Base-by-base conservation (phyloP, 202 grass and related monocot genomes). In the Thinopyrum obtusiflorum region DNA sequence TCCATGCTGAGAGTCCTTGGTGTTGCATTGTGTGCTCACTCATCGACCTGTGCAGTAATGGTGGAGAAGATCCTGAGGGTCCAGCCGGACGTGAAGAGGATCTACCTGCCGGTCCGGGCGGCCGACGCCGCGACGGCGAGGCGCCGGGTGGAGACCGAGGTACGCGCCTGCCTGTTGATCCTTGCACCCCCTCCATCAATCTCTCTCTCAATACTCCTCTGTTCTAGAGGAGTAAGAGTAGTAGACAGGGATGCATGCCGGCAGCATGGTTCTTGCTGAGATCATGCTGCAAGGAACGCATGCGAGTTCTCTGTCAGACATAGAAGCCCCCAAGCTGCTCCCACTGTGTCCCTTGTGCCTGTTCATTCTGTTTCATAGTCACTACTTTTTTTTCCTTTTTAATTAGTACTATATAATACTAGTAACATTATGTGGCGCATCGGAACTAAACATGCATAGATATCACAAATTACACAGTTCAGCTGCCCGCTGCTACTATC, bases 11-110 rank as follows among this genome's bases (percentile, higher is more conserved):
- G 46, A 46, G 2, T 39, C 9, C 6, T 11, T 63, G 4, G 28
- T 47, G 64, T 7, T 69, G 61, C 80, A n/a, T 68, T 17, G 46
- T 51, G 46, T 73, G 13, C 67, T 83, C 46, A 49, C 23, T 8
- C 81, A 3, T 60, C 35, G 33, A 18, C 13, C 60, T 4, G 4
- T 32, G n/a, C 79, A 95, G 93, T 95, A 20, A 82, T 95, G 5
- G 81, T 95, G 91, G 93, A 95, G 82, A 95, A 95, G 89, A 91
- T 93, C 73, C 84, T 95, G 76, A 80, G 93, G 72, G 88, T 93
- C 61, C 86, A 95, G 81, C 93, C 93, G 64, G 88, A 91, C 32
- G 93, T 95, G 14, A 91, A 78, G 93, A 91, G 74, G 84, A 89
- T 95, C 61, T 93, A 87, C 79, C 88, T 95, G 37, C 84, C 86